Percentiles rank a stretch among this genome's conserved stretches.
These are phyloP conservation scores for Phenoliferia sp. DNA, from an alignment of 1,284 basidiomycete genomes.

Conservation along the genomic window DNA sequence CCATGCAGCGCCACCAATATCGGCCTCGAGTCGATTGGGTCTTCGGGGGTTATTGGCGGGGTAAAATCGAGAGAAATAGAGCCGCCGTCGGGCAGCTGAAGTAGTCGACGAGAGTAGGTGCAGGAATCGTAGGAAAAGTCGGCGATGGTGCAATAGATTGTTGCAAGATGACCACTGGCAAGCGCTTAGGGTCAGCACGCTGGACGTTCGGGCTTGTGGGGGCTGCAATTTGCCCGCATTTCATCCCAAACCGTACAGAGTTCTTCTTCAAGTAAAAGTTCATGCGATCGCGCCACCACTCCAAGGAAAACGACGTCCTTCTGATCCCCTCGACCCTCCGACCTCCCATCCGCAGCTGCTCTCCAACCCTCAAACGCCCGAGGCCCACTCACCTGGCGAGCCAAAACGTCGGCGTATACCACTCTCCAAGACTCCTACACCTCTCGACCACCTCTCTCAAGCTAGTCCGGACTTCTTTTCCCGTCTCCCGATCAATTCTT, in stretches of 20 bases:
- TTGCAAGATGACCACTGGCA: constrained; percentile 27
- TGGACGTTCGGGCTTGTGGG: neutral
- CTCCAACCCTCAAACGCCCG: no score
- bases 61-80: constrained; percentile 68
- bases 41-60: constrained; percentile 54
- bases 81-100: constrained; percentile 63
- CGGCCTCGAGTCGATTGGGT: constrained; percentile 60
- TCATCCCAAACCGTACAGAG: neutral
- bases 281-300: no score
- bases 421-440: constrained; percentile 28
- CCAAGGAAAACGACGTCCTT: no score
- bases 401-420: constrained; percentile 34
- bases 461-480: no score
- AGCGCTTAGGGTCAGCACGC: neutral
- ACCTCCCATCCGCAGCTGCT: neutral
- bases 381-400: constrained; percentile 12
- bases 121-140: constrained; percentile 51
- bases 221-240: neutral
- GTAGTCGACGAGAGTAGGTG: constrained; percentile 49
- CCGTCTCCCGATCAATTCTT: no score
- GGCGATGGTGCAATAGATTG: constrained; percentile 52
- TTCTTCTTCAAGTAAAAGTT: no score
- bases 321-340: neutral
- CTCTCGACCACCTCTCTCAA: no score
- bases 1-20: constrained; percentile 73